A percentile compares a stretch with the other conserved stretches of the same genome.
Conservation (phyloP, 1,139 yeast species). For the Geotrichum carabidarum region DNA sequence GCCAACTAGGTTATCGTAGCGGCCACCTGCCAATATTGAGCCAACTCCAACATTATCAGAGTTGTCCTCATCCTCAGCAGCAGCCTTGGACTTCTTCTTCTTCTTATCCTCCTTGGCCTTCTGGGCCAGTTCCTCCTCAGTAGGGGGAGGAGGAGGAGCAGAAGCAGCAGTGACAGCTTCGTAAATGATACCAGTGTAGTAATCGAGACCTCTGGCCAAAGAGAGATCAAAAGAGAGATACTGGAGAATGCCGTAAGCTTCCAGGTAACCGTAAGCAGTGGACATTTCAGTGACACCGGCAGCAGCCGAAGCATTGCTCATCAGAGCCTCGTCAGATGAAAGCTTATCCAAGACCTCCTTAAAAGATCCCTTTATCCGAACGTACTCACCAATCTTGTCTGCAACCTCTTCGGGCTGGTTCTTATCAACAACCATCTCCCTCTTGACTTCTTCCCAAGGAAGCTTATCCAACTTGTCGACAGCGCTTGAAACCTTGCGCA, state of each 20-base stretch:
- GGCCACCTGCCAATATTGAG: slow-evolving; percentile 97
- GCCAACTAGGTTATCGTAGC: slow-evolving; percentile 92
- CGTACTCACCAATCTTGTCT: slow-evolving; percentile 85
- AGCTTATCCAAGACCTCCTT: slow-evolving; percentile 60
- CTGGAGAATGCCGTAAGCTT: slow-evolving; percentile 66
- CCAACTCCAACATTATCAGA: slow-evolving; percentile 97
- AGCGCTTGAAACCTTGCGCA: slow-evolving; percentile 86
- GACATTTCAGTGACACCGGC: slow-evolving; percentile 79
- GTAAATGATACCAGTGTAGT: slow-evolving; percentile 92
- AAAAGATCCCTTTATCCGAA: slow-evolving; percentile 72
- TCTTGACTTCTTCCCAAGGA: slow-evolving; percentile 91
- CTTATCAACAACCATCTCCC: slow-evolving; percentile 88
- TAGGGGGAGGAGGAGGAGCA: slow-evolving; percentile 73
- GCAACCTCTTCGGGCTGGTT: slow-evolving; percentile 88
- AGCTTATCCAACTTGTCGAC: slow-evolving; percentile 92
- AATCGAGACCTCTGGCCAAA: slow-evolving; percentile 93
- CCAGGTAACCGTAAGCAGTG: slow-evolving; percentile 66
- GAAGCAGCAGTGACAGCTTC: slow-evolving; percentile 94
- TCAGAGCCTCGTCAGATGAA: slow-evolving; percentile 52
- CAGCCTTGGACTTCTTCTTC: slow-evolving; percentile 32
- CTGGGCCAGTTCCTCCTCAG: slow-evolving; percentile 39
- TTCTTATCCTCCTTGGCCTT: slow-evolving; percentile 39
- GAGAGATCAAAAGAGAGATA: slow-evolving; percentile 83
- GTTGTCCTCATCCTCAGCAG: slow-evolving; percentile 73
- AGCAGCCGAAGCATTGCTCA: slow-evolving; percentile 64